phyloP scores from a whole-genome alignment of 2,329 filamentous ascomycete genomes.

The Alternaria alternata region DNA sequence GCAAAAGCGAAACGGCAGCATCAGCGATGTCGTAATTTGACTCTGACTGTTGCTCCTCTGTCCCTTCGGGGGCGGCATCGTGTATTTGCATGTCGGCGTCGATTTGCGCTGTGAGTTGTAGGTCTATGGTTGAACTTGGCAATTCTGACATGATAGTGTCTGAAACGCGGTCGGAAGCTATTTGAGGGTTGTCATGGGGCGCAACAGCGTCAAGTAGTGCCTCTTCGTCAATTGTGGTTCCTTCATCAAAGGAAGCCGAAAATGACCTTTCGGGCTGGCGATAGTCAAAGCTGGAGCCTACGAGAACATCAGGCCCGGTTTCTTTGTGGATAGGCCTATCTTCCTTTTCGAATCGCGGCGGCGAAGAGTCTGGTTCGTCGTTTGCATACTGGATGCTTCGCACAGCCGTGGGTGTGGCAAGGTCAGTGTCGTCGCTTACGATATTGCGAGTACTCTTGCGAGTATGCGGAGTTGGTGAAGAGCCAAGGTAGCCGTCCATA shows the following conservation, averaged over 20 bases:
- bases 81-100: constrained; percentile 45
- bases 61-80: constrained; percentile 11
- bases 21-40: constrained; percentile 37
- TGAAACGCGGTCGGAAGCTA: constrained; percentile 2
- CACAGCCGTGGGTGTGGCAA: constrained; percentile 40
- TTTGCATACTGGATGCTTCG: constrained; percentile 32
- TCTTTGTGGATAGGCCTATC: neutral
- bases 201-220: constrained; percentile 27
- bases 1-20: constrained; percentile 22
- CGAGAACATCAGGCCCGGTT: constrained; percentile 11
- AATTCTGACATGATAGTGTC: constrained; percentile 33
- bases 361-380: constrained; percentile 47
- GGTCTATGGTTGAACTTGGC: constrained; percentile 43
- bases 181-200: constrained; percentile 11
- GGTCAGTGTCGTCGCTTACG: constrained; percentile 35
- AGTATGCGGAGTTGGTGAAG: constrained; percentile 47
- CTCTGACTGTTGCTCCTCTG: constrained; percentile 17
- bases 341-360: constrained; percentile 41
- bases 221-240: constrained; percentile 44
- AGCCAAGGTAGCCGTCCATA: constrained; percentile 48
- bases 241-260: constrained; percentile 42
- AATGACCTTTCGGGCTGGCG: constrained; percentile 23
- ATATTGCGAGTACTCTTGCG: constrained; percentile 38
- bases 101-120: constrained; percentile 47
- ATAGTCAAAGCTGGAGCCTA: constrained; percentile 33